These are phyloP conservation scores for Panicum miliaceum DNA, from an alignment of 176 grass and related monocot species.

Conservation along the genomic window DNA sequence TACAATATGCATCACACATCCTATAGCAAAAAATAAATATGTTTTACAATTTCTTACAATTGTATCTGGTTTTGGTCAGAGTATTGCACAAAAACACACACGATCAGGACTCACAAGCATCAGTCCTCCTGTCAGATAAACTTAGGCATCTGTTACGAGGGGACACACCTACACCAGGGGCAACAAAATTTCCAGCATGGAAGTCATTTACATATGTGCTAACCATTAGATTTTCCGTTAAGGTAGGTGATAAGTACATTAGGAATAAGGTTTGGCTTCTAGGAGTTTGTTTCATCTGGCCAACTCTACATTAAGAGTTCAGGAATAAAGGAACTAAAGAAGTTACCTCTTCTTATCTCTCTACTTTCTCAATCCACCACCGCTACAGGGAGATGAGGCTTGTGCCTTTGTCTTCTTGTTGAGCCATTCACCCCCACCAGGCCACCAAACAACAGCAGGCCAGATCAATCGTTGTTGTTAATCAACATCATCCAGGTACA, in stretches of 20 bases:
- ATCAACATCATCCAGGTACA: background rate
- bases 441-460: background rate
- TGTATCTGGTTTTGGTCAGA: conserved; percentile 1
- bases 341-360: background rate
- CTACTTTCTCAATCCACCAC: background rate
- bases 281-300: background rate
- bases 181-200: no score
- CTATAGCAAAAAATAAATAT: background rate
- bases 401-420: background rate
- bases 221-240: background rate
- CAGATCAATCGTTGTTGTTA: background rate
- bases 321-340: background rate
- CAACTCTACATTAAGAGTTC: background rate
- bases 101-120: background rate
- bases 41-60: background rate
- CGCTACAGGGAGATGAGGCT: background rate
- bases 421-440: background rate
- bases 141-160: background rate
- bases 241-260: background rate
- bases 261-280: background rate
- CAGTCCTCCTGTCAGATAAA: background rate
- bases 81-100: background rate
- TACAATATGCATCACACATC: background rate
- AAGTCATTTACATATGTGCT: background rate
- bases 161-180: background rate